These are phyloP conservation scores for Fraxinus greggii DNA, from an alignment of 305 asterid genomes.

Conservation along the genomic window DNA sequence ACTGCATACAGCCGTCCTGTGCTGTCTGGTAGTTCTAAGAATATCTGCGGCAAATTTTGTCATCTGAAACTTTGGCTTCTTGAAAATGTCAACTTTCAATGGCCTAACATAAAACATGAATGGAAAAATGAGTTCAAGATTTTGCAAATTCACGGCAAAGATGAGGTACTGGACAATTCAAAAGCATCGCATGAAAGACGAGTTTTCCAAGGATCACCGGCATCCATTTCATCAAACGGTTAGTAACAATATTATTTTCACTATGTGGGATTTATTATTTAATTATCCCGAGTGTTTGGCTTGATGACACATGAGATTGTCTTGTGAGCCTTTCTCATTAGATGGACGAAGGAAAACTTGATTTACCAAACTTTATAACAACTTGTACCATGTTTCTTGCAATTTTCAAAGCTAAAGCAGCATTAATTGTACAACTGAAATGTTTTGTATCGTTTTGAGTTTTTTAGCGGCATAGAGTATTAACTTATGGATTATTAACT, in stretches of 20 bases:
- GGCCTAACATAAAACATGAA: slow-evolving; percentile 4
- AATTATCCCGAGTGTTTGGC: neutral
- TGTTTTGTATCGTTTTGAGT: neutral
- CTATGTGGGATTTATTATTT: neutral
- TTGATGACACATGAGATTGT: neutral
- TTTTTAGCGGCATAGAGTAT: neutral
- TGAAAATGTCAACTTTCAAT: slow-evolving; percentile 10
- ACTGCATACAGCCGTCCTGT: slow-evolving; percentile 6
- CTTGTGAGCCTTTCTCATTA: neutral
- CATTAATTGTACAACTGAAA: neutral
- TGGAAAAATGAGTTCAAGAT: slow-evolving; percentile 1
- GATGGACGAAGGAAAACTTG: neutral
- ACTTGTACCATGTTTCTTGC: neutral
- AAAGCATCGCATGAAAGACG: slow-evolving; percentile 14
- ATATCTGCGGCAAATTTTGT: slow-evolving; percentile 23
- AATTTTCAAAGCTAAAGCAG: neutral
- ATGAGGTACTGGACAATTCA: slow-evolving; percentile 9
- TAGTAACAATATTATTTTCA: slow-evolving; percentile 3
- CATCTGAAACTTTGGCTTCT: slow-evolving; percentile 25
- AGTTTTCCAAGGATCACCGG: neutral
- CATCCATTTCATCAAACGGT: slow-evolving; percentile 10
- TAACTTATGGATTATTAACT: neutral
- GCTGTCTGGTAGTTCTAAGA: slow-evolving; percentile 24
- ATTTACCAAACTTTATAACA: neutral
- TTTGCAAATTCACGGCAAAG: slow-evolving; percentile 13